phyloP scores from a whole-genome alignment of 208 protist species.

The Acanthamoeba royreba region DNA sequence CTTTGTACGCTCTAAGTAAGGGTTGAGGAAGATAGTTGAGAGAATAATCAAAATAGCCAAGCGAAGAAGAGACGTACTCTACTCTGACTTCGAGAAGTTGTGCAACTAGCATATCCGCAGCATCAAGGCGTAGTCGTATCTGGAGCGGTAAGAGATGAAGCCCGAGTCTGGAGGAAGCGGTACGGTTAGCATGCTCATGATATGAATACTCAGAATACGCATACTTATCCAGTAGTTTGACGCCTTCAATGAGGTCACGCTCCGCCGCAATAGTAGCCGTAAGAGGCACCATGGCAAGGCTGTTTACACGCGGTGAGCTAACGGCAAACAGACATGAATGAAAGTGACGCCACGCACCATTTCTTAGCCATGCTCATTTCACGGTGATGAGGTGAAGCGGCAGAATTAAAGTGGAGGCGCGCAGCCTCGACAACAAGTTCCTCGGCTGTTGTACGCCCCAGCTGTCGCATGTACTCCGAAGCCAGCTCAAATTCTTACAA shows the following conservation, averaged over 20 bases:
- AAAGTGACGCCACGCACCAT: no score
- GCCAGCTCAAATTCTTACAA: neutral
- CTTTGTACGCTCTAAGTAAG: neutral
- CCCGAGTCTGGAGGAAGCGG: neutral
- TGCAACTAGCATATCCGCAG: neutral
- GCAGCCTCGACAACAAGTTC: neutral
- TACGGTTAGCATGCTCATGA: neutral
- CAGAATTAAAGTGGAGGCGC: neutral
- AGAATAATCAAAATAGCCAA: no score
- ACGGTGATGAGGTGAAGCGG: neutral
- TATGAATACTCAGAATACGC: neutral
- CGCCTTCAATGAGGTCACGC: neutral
- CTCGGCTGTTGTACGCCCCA: neutral
- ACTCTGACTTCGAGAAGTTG: neutral
- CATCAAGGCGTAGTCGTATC: neutral
- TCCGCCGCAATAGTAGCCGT: neutral
- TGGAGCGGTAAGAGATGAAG: neutral
- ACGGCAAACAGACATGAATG: no score
- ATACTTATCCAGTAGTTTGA: neutral
- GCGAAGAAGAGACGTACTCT: neutral
- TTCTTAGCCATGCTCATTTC: constrained; percentile 5
- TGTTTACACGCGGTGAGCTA: no score
- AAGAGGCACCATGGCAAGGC: constrained; percentile 6
- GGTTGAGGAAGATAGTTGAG: no score
- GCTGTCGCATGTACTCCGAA: neutral